Base-by-base conservation (phyloP, 2,329 filamentous ascomycete genomes). In the Daldinia sp. region DNA sequence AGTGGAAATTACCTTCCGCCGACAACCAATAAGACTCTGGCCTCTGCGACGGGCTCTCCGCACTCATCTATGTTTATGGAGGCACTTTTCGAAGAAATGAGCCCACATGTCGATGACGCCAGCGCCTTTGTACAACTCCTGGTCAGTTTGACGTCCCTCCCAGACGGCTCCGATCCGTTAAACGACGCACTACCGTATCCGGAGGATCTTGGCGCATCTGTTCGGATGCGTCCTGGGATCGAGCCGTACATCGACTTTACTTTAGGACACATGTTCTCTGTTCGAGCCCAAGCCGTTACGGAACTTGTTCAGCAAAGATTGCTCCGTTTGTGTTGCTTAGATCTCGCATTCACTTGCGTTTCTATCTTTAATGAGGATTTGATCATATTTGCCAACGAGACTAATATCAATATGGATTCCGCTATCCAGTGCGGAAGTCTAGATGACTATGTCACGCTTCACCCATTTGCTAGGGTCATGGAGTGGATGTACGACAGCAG, bases 401-500 rank as follows among this genome's bases (percentile, higher is more conserved):
- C 93, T 1, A 91, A 87, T 67, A 85, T 97, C 33, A 84, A 88
- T 28, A 89, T 97, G 15, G 94, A 98, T 77, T 82, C 87, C 9
- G 88, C 92, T 15, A 93, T 97, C 71, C 87, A 87, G 46, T 87
- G 93, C 3, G 91, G 90, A 2, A 92, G 92, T 63, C 84, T 98
- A 4, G 88, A 90, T 56, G 87, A 88, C 5, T 99, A 99, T 77
- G 89, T 96, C 65, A 89, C 90, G 26, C 87, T 97, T 60, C 97
- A 99, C 81, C 95, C 97, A 0, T 99, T 98, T 76, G 90, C 93
- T 2, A 89, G 97, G 66, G 91, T 97, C 15, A 98, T 98, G 92
- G 96, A 99, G 77, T 98, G 96, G 94, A 88, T 99, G 81, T 97
- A 97, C 80, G 98, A 97, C 77, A 93, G 97, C 75, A 93, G 92